These are phyloP conservation scores for Tetrahymena borealis DNA, from an alignment of 73 alveolate species.

Conservation along the genomic window DNA sequence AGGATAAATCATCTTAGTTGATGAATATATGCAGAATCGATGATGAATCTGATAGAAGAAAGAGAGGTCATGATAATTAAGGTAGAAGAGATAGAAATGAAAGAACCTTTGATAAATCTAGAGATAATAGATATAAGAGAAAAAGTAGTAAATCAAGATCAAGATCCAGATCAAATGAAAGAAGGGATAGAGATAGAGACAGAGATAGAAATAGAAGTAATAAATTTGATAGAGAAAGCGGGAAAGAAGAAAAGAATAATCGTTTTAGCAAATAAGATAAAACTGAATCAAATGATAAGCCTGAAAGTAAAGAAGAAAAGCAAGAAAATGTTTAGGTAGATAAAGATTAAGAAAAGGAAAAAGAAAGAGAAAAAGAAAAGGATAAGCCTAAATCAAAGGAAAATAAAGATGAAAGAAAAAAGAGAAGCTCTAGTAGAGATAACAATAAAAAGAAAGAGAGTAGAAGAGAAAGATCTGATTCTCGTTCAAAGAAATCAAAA, in stretches of 20 bases:
- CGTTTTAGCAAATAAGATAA: too few relatives aligned
- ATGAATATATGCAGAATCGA: neutral
- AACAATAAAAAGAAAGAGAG: neutral
- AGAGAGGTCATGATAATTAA: neutral
- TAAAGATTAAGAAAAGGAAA: neutral
- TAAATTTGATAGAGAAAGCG: too few relatives aligned
- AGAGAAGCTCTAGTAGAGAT: neutral
- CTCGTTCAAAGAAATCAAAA: neutral
- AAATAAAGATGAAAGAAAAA: neutral
- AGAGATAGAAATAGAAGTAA: neutral
- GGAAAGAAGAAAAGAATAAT: too few relatives aligned
- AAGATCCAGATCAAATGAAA: neutral
- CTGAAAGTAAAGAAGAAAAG: too few relatives aligned
- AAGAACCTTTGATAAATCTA: neutral
- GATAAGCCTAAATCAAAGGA: neutral
- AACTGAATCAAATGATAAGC: too few relatives aligned
- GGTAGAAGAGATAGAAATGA: neutral
- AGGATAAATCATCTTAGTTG: neutral
- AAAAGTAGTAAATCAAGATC: neutral
- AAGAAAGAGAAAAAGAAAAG: neutral
- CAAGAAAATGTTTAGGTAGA: too few relatives aligned
- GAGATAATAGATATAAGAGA: neutral
- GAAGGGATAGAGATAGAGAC: neutral
- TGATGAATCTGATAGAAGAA: neutral
- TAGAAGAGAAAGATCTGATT: neutral